A percentile compares a stretch with the other conserved stretches of the same genome.
Evolutionary conservation across 1,284 basidiomycete genomes (phyloP).

Genomic region (Kwoniella shivajii): DNA sequence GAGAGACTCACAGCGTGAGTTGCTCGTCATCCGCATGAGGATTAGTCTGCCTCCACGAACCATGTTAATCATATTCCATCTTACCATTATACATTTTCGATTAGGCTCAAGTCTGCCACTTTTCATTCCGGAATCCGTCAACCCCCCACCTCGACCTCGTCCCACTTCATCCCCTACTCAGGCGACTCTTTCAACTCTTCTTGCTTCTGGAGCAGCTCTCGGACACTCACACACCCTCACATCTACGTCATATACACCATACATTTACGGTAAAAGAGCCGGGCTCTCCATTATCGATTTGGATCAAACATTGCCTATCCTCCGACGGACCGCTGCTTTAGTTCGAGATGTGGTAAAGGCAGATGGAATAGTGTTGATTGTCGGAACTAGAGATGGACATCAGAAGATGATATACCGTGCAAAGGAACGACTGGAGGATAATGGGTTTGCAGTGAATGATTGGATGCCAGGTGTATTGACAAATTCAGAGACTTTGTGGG

Average conservation of each 20-base stretch:
- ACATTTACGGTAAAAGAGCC: slow-evolving; percentile 88
- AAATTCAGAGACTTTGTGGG: slow-evolving; percentile 73
- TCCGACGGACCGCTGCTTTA: slow-evolving; percentile 86
- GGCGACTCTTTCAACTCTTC: slow-evolving; percentile 75
- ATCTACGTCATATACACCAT: slow-evolving; percentile 86
- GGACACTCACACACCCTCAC: slow-evolving; percentile 83
- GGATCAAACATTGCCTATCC: slow-evolving; percentile 87
- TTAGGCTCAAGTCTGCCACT: slow-evolving; percentile 23
- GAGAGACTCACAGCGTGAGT: slow-evolving; percentile 41
- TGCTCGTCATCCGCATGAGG: too few relatives aligned
- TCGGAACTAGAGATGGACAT: slow-evolving; percentile 81
- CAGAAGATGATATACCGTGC: slow-evolving; percentile 76
- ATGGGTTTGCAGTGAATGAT: slow-evolving; percentile 78
- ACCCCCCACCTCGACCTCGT: slow-evolving; percentile 20
- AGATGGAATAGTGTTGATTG: slow-evolving; percentile 85
- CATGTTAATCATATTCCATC: too few relatives aligned
- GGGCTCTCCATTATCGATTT: slow-evolving; percentile 94
- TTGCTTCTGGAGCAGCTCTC: slow-evolving; percentile 91
- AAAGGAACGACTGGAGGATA: slow-evolving; percentile 71
- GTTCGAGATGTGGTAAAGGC: slow-evolving; percentile 77
- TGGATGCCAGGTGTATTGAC: slow-evolving; percentile 96
- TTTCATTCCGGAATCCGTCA: slow-evolving; percentile 27
- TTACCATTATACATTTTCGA: too few relatives aligned
- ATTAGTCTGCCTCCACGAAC: not conserved
- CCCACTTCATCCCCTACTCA: slow-evolving; percentile 22